These are phyloP conservation scores for Reticulascus tulasneorum DNA, from an alignment of 2,329 filamentous ascomycete genomes.

Conservation along the genomic window DNA sequence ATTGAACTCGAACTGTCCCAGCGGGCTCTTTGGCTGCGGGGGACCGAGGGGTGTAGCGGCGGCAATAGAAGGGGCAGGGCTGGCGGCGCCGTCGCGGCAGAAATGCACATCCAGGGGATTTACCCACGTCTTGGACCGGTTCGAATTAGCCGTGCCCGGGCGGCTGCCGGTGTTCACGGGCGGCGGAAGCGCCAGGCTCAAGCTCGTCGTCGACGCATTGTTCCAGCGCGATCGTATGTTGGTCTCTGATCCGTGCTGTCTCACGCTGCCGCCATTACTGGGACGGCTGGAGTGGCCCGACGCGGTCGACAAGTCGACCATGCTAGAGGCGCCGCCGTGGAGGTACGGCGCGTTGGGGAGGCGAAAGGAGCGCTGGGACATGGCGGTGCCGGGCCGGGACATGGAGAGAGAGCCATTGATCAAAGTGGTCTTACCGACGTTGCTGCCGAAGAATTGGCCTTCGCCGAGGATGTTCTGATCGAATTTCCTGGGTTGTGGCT, in stretches of 20 bases:
- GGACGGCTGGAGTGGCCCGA: conserved; percentile 15
- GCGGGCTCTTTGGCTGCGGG: conserved; percentile 29
- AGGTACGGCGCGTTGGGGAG: conserved; percentile 26
- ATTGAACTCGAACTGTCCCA: conserved; percentile 37
- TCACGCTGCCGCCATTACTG: conserved; percentile 24
- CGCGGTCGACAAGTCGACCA: conserved; percentile 35
- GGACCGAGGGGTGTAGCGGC: conserved; percentile 2
- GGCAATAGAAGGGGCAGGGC: conserved; percentile 7
- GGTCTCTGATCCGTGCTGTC: conserved; percentile 33
- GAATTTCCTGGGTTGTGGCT: conserved; percentile 22
- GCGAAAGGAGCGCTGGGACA: conserved; percentile 24
- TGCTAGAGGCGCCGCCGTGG: conserved; percentile 36
- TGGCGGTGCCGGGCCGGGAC: conserved; percentile 36
- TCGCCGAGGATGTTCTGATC: conserved; percentile 29
- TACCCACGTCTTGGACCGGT: conserved; percentile 34
- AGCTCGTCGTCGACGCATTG: conserved; percentile 30
- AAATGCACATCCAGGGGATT: conserved; percentile 48
- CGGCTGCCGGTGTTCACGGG: conserved; percentile 20
- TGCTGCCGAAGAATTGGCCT: conserved; percentile 31
- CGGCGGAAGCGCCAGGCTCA: conserved; percentile 25
- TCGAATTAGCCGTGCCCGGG: conserved; percentile 30
- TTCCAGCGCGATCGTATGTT: conserved; percentile 33
- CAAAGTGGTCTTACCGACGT: conserved; percentile 28
- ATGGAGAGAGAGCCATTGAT: conserved; percentile 21
- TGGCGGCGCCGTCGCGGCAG: conserved; percentile 20